phyloP scores from a whole-genome alignment of 345 rosid genomes.

The Streptanthus diversifolius region DNA sequence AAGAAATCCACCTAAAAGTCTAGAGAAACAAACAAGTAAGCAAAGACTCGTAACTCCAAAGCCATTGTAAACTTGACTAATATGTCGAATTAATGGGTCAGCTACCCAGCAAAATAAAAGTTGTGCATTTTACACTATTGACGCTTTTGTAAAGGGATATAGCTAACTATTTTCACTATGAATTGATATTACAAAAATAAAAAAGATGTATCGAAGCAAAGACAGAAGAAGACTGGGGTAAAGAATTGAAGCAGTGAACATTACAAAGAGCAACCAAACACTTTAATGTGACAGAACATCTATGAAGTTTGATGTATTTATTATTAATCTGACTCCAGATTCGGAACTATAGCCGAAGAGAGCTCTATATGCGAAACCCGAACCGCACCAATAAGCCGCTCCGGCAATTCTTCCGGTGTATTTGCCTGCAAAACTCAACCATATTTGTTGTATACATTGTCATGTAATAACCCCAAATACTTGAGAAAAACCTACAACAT shows the following conservation, averaged over 20 bases:
- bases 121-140: background rate
- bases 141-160: background rate
- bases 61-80: background rate
- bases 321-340: constrained; percentile 45
- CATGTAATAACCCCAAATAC: background rate
- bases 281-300: background rate
- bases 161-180: constrained; percentile 3
- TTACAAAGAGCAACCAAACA: constrained; percentile 27
- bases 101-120: background rate
- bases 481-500: background rate
- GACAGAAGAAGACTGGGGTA: background rate
- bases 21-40: too few species aligned
- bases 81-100: background rate
- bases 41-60: too few species aligned
- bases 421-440: constrained; percentile 57
- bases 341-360: constrained; percentile 78
- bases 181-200: background rate
- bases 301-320: constrained; percentile 15
- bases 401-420: constrained; percentile 86
- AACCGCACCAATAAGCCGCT: constrained; percentile 83
- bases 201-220: background rate
- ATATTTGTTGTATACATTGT: background rate
- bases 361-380: constrained; percentile 91
- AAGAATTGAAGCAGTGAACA: constrained; percentile 22
- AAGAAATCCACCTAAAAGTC: too few species aligned